Base-by-base conservation (phyloP, 228 moss, liverwort and hornwort species). In the Sphagnum magellanicum region DNA sequence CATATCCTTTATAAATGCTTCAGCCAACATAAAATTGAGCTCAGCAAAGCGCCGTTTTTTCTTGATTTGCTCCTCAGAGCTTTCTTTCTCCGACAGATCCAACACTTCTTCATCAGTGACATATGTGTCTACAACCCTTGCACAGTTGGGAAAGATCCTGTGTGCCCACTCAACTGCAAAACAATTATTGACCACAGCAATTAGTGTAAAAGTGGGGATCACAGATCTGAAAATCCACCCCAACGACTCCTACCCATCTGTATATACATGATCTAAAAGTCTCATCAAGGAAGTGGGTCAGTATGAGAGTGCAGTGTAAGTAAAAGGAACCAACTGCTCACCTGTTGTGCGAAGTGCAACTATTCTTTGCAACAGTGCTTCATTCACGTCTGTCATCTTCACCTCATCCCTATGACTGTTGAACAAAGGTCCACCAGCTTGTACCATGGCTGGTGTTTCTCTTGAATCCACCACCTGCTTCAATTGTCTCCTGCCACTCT, bases 81-180 rank as follows among this genome's bases (percentile, higher is more conserved):
- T 72, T 49, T 10, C 83, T 69, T 80, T 87, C 6, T 90, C 91
- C 5, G 53, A 58, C 47, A 62, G 14, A 8, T 81, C 75, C 6
- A 77, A 3, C 9, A 63, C 50, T 60, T 95, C 92, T 71, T 90
- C 92, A 53, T 95, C 95, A 4, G 87, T 85, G 72, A 95, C 87
- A 8, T 86, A 95, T 74, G 78, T 81, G 77, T 92, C 85, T n/a
- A 95, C 77, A 47, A 89, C 85, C 48, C 70, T 82, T 53, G 95
- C 84, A 68, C 81, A 89, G 57, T 82, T 72, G 52, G 92, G 95
- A 14, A 92, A 95, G 69, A 84, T 89, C 14, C 73, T 80, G 70
- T 91, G 92, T 49, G 89, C 95, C 71, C 78, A 65, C 67, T 79
- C 85, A 69, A 74, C 95, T 92, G 89, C 78, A 74, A 32, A 61